Evolutionary conservation across 2,329 filamentous ascomycete genomes (phyloP).

Genomic region (Hypoxylon sp.): DNA sequence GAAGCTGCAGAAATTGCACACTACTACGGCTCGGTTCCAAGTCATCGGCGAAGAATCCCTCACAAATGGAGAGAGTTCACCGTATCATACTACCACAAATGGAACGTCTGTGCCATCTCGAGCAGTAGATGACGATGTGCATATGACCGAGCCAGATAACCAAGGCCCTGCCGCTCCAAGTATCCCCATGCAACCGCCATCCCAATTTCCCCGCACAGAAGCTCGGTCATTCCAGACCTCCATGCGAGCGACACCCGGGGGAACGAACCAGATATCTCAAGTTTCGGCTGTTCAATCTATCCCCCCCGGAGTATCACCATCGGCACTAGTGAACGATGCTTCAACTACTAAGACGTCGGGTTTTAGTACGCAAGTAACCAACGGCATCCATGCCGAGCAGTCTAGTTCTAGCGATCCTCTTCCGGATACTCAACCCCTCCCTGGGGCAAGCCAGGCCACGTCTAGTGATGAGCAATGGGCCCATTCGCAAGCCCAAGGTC

Average conservation of each 20-base stretch:
- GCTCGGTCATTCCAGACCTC: constrained; percentile 55
- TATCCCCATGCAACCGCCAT: constrained; percentile 66
- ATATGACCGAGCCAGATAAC: constrained; percentile 71
- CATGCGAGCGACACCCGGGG: constrained; percentile 59
- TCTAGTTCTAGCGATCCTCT: constrained; percentile 57
- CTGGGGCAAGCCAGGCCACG: constrained; percentile 60
- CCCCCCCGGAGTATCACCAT: constrained; percentile 71
- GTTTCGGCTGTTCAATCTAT: constrained; percentile 72
- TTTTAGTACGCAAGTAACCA: constrained; percentile 80
- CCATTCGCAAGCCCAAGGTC: constrained; percentile 70
- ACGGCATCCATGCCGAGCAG: constrained; percentile 71
- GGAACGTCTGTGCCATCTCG: constrained; percentile 67
- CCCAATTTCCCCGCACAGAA: constrained; percentile 57
- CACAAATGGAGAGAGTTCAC: constrained; percentile 63
- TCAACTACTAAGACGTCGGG: constrained; percentile 94
- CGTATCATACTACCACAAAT: constrained; percentile 64
- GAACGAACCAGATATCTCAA: constrained; percentile 74
- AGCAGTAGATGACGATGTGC: constrained; percentile 69
- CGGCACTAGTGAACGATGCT: constrained; percentile 81
- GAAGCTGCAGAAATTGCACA: constrained; percentile 58
- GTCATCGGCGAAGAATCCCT: constrained; percentile 73
- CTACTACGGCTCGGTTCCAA: constrained; percentile 68
- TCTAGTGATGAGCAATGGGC: constrained; percentile 70
- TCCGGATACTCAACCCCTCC: constrained; percentile 67
- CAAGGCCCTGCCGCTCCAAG: constrained; percentile 61